phyloP scores from a whole-genome alignment of 2,329 filamentous ascomycete genomes.

The Cladosporium sp. region DNA sequence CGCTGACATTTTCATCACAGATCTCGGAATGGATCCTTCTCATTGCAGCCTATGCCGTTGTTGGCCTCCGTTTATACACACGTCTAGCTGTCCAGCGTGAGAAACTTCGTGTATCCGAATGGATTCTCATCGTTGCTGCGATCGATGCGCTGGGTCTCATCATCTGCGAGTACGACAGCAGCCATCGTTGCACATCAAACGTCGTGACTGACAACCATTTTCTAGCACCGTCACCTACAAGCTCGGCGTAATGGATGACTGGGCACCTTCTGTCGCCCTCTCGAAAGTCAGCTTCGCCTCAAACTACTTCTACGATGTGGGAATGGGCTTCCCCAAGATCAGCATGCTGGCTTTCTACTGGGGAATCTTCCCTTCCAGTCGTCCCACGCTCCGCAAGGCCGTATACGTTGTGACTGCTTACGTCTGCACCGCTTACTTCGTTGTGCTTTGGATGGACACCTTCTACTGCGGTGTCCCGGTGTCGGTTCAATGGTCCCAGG shows the following conservation, averaged over 20 bases:
- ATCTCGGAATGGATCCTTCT: slow-evolving; percentile 65
- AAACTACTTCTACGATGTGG: slow-evolving; percentile 42
- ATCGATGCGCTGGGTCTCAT: slow-evolving; percentile 37
- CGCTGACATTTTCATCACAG: slow-evolving; percentile 33
- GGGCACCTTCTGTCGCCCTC: slow-evolving; percentile 33
- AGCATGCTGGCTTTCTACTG: slow-evolving; percentile 42
- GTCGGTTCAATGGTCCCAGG: slow-evolving; percentile 40
- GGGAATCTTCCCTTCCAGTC: slow-evolving; percentile 36
- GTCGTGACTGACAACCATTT: background rate
- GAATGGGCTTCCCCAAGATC: slow-evolving; percentile 41
- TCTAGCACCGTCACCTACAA: slow-evolving; percentile 35
- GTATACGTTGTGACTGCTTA: slow-evolving; percentile 38
- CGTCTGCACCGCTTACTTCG: slow-evolving; percentile 31
- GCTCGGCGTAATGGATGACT: slow-evolving; percentile 37
- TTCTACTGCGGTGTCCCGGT: slow-evolving; percentile 41
- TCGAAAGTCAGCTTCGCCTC: slow-evolving; percentile 41
- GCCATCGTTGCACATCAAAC: background rate
- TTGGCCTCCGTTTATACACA: slow-evolving; percentile 47
- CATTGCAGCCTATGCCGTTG: slow-evolving; percentile 65
- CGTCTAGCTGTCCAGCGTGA: slow-evolving; percentile 36
- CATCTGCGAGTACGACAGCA: slow-evolving; percentile 33
- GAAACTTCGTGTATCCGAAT: slow-evolving; percentile 36
- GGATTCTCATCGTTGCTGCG: slow-evolving; percentile 34
- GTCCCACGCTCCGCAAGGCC: slow-evolving; percentile 32
- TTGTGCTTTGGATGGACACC: slow-evolving; percentile 39